Evolutionary conservation across 441 rosid genomes (phyloP), one percentile per base, ranked within the genome.

Genomic region (Gossypium schwendimanii): DNA sequence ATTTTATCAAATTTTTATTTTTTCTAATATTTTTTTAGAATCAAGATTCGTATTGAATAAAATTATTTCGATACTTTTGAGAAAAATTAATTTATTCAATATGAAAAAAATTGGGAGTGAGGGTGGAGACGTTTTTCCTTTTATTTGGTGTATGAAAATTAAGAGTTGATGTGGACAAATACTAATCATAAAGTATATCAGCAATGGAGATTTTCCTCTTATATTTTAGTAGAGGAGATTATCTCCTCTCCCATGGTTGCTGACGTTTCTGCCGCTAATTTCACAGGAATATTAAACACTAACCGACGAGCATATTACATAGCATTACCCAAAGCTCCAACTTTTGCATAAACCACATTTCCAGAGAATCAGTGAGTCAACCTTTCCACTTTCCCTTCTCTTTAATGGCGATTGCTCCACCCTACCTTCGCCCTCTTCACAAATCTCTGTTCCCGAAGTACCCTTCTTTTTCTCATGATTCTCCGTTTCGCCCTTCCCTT

Each of bases 381-480:
- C 59, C 14, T 20, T 60, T 17, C 50, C n/a, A 8, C 18, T 50
- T 60, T 62, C 61, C 69, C 12, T 15, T 21, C 33, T 14, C 63
- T 33, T 65, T 49, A 73, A 87, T 84, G 87, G 83, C 96, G 2
- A 75, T 86, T 71, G 78, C 88, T 78, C 79, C 88, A 23, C 75
- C 83, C 1, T 81, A 87, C 73, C 74, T 66, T 26, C 72, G 70
- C 73, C 76, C 76, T 45, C 80, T 83, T 70, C 84, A 78, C 28
- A 84, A 81, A 49, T 73, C 82, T 17, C 21, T 77, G 3, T 66
- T 71, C 81, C 81, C 82, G 3, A 85, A 81, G 54, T 73, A 52
- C 75, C 79, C 84, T 77, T 69, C 15, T 39, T 78, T 80, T 74
- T 80, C 83, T 77, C 79, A 52, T 23, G 47, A 20, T 78, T 75